These are phyloP conservation scores for Miscanthus lutarioriparius DNA, from an alignment of 176 grass and related monocot genomes.

Conservation along the genomic window DNA sequence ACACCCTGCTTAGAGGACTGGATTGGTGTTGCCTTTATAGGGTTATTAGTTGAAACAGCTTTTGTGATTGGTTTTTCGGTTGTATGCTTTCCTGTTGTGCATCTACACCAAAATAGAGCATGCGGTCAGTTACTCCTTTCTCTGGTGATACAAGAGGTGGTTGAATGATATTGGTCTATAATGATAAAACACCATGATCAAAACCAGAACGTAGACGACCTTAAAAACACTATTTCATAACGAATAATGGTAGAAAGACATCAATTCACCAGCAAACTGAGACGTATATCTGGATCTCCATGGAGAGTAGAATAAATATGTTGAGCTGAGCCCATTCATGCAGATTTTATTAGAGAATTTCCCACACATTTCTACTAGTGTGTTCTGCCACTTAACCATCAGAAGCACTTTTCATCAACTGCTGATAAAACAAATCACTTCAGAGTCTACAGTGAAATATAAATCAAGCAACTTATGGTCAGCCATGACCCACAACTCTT, in stretches of 20 bases:
- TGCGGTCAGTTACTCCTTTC: not conserved
- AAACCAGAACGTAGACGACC: not conserved
- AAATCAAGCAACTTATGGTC: not conserved
- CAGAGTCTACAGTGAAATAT: not conserved
- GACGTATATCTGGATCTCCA: not conserved
- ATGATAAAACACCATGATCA: not conserved
- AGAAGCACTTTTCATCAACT: not conserved
- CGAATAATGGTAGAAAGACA: constrained; percentile 3
- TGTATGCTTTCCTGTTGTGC: constrained; percentile 91
- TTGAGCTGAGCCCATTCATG: constrained; percentile 2
- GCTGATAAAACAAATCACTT: not conserved
- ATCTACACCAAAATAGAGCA: constrained; percentile 50
- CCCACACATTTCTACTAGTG: not conserved
- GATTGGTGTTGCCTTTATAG: constrained; percentile 44
- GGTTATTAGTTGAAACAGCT: constrained; percentile 58
- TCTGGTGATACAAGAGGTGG: not conserved
- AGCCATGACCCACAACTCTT: not conserved
- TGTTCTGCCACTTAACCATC: not conserved
- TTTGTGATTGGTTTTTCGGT: constrained; percentile 86
- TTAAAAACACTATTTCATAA: not conserved
- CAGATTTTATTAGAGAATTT: constrained; percentile 1
- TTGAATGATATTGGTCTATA: constrained; percentile 2
- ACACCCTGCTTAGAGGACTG: constrained; percentile 45
- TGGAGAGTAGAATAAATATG: not conserved
- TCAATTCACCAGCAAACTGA: not conserved